A percentile compares a stretch with the other conserved stretches of the same genome.
These are phyloP conservation scores for Elongisporangium anandrum DNA, from an alignment of 352 stramenopile species.

Conservation along the genomic window DNA sequence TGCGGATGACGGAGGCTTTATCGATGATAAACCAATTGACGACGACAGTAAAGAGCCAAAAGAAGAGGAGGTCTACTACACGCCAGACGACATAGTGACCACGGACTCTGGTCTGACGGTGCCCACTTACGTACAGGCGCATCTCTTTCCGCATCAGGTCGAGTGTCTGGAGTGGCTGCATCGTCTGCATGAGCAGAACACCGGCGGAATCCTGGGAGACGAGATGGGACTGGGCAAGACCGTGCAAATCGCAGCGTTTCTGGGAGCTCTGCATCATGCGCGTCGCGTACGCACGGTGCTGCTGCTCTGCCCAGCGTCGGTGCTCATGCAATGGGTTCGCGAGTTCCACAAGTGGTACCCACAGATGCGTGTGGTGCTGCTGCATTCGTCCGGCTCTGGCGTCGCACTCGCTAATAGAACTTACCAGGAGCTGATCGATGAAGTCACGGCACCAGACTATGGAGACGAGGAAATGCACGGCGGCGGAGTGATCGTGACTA, in stretches of 20 bases:
- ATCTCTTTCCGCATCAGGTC: constrained; percentile 92
- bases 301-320: constrained; percentile 94
- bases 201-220: constrained; percentile 96
- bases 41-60: constrained; percentile 7
- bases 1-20: constrained; percentile 30
- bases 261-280: constrained; percentile 64
- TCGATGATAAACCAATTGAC: constrained; percentile 13
- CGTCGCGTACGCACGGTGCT: constrained; percentile 71
- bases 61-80: constrained; percentile 24
- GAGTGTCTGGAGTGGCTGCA: constrained; percentile 97
- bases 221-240: constrained; percentile 98
- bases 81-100: constrained; percentile 42
- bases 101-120: constrained; percentile 69
- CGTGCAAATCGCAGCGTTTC: constrained; percentile 88
- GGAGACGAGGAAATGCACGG: constrained; percentile 21
- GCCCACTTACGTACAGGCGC: constrained; percentile 60
- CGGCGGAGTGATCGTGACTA: constrained; percentile 94
- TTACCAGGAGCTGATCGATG: constrained; percentile 60
- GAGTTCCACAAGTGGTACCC: constrained; percentile 94
- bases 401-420: constrained; percentile 31
- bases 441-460: constrained; percentile 27
- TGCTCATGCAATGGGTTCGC: constrained; percentile 95
- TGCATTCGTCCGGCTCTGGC: constrained; percentile 84
- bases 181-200: constrained; percentile 93
- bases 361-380: constrained; percentile 80